phyloP scores from a whole-genome alignment of 169 alveolate species.

The Theileria annulata region DNA sequence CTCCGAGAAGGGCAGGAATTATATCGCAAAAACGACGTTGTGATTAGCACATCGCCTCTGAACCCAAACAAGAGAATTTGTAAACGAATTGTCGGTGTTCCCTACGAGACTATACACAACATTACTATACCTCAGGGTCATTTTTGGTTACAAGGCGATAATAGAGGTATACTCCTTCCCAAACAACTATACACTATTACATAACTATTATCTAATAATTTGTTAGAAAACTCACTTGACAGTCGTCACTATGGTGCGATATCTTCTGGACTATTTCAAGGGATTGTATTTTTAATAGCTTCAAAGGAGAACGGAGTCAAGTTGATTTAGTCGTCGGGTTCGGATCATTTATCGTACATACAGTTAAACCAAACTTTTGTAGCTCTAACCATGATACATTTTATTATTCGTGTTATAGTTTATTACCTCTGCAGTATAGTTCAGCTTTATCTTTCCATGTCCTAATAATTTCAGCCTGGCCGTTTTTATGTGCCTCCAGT shows the following conservation, averaged over 20 bases:
- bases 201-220: not conserved
- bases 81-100: slow-evolving; percentile 43
- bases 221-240: slow-evolving; percentile 58
- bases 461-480: slow-evolving; percentile 74
- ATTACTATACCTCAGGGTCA: slow-evolving; percentile 33
- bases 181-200: not conserved
- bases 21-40: slow-evolving; percentile 60
- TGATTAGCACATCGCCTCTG: slow-evolving; percentile 52
- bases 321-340: slow-evolving; percentile 11
- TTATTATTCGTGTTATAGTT: not conserved
- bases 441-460: slow-evolving; percentile 81
- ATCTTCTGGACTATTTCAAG: slow-evolving; percentile 41
- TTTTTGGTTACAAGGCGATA: slow-evolving; percentile 66
- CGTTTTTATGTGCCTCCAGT: slow-evolving; percentile 81
- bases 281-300: slow-evolving; percentile 37
- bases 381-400: slow-evolving; percentile 35
- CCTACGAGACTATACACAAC: slow-evolving; percentile 13
- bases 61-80: slow-evolving; percentile 47
- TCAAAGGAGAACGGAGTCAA: slow-evolving; percentile 22
- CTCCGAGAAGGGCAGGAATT: slow-evolving; percentile 34
- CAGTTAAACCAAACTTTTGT: slow-evolving; percentile 57
- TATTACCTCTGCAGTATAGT: slow-evolving; percentile 62
- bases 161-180: slow-evolving; percentile 26
- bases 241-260: slow-evolving; percentile 66
- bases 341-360: slow-evolving; percentile 31